phyloP scores from a whole-genome alignment of 768 basidiomycete genomes.

The Leccinum truebloodii region DNA sequence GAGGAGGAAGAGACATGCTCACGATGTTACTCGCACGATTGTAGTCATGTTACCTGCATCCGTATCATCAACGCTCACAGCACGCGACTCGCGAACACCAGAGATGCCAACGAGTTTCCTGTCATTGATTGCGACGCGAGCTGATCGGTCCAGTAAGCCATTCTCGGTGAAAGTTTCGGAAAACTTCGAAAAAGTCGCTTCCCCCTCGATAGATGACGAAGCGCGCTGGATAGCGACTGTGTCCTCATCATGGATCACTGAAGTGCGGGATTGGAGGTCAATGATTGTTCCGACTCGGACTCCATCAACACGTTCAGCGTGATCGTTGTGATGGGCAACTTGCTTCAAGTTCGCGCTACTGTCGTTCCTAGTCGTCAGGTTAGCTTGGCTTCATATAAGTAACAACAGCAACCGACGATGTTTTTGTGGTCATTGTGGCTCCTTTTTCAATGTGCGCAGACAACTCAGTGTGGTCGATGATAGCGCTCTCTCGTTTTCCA shows the following conservation, averaged over 20 bases:
- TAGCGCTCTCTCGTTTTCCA: neutral
- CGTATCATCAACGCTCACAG: neutral
- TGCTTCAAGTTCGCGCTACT: neutral
- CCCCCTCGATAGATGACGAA: neutral
- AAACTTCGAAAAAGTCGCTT: neutral
- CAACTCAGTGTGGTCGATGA: neutral
- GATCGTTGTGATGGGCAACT: too few species aligned
- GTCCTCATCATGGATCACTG: neutral
- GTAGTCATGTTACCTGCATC: neutral
- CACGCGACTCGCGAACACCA: neutral
- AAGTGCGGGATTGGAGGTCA: neutral
- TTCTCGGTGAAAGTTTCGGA: neutral
- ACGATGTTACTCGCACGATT: neutral
- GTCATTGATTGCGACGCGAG: neutral
- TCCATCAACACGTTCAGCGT: neutral
- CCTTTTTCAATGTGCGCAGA: neutral
- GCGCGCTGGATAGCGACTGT: neutral
- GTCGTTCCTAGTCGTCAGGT: neutral
- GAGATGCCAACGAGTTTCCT: neutral
- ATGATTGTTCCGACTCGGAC: neutral
- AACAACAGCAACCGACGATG: conserved; percentile 7
- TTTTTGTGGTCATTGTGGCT: neutral
- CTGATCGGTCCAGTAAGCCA: neutral
- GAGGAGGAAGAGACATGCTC: neutral
- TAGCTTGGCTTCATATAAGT: neutral